These are phyloP conservation scores for Acacia acuminata DNA, from an alignment of 306 rosid species.

Conservation along the genomic window DNA sequence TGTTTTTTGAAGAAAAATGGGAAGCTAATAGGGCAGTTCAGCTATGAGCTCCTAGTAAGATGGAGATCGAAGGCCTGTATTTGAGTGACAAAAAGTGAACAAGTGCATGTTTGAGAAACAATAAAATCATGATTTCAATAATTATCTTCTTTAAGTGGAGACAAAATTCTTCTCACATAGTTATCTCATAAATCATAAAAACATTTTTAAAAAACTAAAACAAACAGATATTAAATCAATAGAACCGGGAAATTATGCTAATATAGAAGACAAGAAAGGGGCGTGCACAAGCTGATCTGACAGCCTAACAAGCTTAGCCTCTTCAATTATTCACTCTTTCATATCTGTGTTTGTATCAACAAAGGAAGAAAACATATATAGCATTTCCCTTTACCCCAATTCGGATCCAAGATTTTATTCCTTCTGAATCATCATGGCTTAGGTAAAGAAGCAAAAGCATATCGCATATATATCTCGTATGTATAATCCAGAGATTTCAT, in stretches of 20 bases:
- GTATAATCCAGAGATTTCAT: background rate
- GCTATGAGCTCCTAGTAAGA: background rate
- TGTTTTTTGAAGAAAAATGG: background rate
- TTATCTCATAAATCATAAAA: no score
- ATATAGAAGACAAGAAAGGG: background rate
- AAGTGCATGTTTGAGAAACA: no score
- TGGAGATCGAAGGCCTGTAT: background rate
- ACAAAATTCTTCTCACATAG: no score
- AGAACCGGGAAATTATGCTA: background rate
- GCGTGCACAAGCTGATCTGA: background rate
- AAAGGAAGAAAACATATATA: constrained; percentile 14
- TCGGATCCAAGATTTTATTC: background rate
- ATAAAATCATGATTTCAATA: no score
- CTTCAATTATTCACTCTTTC: background rate
- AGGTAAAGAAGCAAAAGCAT: background rate
- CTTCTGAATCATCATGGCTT: background rate
- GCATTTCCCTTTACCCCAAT: constrained; percentile 6
- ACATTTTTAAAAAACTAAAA: no score
- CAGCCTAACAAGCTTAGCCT: background rate
- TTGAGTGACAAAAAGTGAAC: background rate
- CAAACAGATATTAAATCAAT: background rate
- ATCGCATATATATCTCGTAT: background rate
- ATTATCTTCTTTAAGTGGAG: no score
- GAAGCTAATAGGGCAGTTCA: background rate
- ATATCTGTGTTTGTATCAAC: background rate